phyloP scores from a whole-genome alignment of 768 basidiomycete species.

The Galerina sulciceps region DNA sequence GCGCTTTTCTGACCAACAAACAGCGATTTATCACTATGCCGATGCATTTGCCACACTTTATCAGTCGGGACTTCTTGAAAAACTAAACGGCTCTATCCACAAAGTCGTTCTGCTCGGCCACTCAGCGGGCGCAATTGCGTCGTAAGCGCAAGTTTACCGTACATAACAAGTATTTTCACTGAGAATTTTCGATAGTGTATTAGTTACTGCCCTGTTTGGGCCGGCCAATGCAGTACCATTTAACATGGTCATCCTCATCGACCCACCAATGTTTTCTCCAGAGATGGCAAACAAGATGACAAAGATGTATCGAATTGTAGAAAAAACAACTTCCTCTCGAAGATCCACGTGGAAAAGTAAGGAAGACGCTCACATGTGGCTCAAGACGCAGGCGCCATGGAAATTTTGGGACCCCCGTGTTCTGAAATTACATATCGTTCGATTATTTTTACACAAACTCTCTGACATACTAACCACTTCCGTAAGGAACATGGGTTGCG shows the following conservation, averaged over 20 bases:
- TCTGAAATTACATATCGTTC: background rate
- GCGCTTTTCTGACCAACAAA: background rate
- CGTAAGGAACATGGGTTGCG: background rate
- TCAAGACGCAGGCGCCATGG: background rate
- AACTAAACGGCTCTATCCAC: background rate
- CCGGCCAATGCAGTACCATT: background rate
- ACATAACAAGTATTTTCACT: too few relatives aligned
- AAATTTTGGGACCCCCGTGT: background rate
- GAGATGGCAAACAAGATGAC: background rate
- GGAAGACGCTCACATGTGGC: background rate
- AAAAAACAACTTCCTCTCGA: background rate
- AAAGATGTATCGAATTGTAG: background rate
- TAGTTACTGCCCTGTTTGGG: too few relatives aligned
- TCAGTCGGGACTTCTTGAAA: background rate
- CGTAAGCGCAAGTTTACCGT: background rate
- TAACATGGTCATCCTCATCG: constrained; percentile 1
- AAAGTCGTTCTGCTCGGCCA: constrained; percentile 1
- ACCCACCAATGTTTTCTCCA: background rate
- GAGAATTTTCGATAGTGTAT: too few relatives aligned
- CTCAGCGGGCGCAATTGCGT: background rate
- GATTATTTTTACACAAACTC: background rate
- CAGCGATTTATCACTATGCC: background rate
- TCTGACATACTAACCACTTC: background rate
- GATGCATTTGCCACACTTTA: background rate
- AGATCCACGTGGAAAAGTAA: background rate